These are phyloP conservation scores for Tuber brumale DNA, from an alignment of 495 filamentous ascomycete genomes.

Conservation along the genomic window DNA sequence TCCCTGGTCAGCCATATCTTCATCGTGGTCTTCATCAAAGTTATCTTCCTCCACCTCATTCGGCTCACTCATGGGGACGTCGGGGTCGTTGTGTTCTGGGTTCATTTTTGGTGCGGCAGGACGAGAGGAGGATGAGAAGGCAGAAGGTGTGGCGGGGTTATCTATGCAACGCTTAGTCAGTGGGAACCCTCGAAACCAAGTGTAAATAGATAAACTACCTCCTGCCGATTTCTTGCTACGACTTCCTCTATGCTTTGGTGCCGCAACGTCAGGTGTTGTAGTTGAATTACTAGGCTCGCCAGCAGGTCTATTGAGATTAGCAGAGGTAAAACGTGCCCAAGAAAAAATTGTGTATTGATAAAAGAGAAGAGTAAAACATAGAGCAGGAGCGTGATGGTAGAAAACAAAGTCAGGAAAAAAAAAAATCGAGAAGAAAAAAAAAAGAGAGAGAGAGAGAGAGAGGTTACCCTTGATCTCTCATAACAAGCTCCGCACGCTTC, in stretches of 20 bases:
- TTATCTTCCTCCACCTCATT: constrained; percentile 51
- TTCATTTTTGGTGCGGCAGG: constrained; percentile 41
- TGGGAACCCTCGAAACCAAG: not conserved
- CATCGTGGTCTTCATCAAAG: constrained; percentile 50
- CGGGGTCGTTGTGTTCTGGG: constrained; percentile 47
- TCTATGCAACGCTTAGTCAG: constrained; percentile 37
- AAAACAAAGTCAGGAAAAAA: not conserved
- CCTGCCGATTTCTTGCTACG: constrained; percentile 31
- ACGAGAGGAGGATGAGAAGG: constrained; percentile 24
- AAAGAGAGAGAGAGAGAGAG: constrained; percentile 32
- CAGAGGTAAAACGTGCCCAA: not conserved
- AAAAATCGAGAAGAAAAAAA: not conserved
- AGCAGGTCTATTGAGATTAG: constrained; percentile 12
- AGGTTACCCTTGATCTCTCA: constrained; percentile 68
- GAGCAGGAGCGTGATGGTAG: not conserved
- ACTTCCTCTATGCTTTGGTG: constrained; percentile 36
- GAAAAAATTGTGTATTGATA: not conserved
- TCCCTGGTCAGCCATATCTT: constrained; percentile 46
- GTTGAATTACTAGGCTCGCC: constrained; percentile 27
- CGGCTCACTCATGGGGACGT: constrained; percentile 50
- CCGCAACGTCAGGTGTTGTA: constrained; percentile 18
- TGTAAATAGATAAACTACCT: constrained; percentile 10
- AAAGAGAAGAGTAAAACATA: not conserved
- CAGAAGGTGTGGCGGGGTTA: constrained; percentile 30
- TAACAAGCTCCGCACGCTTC: constrained; percentile 45